Evolutionary conservation across 305 asterid genomes (phyloP), one percentile per base, ranked within the genome.

Genomic region (Fraxinus floribunda): DNA sequence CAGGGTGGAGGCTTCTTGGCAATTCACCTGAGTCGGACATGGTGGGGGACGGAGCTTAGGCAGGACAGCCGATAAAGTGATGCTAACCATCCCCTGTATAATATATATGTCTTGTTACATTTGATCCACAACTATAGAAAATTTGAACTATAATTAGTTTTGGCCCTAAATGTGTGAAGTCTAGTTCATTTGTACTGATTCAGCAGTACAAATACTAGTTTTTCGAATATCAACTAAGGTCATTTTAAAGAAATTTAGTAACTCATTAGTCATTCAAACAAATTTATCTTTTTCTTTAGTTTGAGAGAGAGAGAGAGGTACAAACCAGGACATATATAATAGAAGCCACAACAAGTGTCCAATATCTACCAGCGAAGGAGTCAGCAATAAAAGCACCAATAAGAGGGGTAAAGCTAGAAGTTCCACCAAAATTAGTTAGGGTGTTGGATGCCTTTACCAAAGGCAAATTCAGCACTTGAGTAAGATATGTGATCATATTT

Each of bases 401-500:
- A 16, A 94, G 88, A 0, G 97, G 97, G 26, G 97, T 94, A 89
- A 94, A 91, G 84, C 87, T 90, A 5, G 97, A 84, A 5, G 93
- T 85, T 32, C 97, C 98, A 6, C 90, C 89, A 66, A 91, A 94
- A 85, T 89, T 91, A 44, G 97, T 81, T 78, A 94, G 83, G 29
- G 89, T 92, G 85, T 94, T 92, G 30, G 98, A 91, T 1, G 98
- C 98, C 88, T 90, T 85, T 6, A 91, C 95, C 72, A 92, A 89
- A 22, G 98, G 98, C 88, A 94, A 78, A 75, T 94, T 92, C 68
- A 93, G 89, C 32, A 89, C 91, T 32, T 87, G 89, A 13, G 97
- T 94, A 0, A 94, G 91, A 86, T 94, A 93, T 76, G 96, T 90
- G 76, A 94, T 91, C 94, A 94, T 84, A 90, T 94, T 94, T 46